Conservation (phyloP, 2,329 filamentous ascomycete genomes). For the Fusarium sp. region DNA sequence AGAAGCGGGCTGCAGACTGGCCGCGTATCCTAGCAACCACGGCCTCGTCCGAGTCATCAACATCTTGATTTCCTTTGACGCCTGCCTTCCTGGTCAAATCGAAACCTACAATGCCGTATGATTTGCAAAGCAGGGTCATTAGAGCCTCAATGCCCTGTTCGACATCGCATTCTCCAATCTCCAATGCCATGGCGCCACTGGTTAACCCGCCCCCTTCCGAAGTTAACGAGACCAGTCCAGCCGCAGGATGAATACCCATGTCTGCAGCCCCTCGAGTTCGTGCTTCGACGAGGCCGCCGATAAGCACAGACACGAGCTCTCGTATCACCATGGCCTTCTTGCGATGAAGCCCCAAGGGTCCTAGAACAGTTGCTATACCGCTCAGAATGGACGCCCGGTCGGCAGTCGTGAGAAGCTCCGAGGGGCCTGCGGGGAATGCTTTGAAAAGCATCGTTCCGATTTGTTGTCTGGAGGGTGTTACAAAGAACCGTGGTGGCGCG, state of each 20-base stretch:
- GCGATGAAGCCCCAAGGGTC: conserved; percentile 78
- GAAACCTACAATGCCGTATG: conserved; percentile 69
- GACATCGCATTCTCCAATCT: conserved; percentile 70
- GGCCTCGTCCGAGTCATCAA: conserved; percentile 60
- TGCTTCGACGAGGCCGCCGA: conserved; percentile 87
- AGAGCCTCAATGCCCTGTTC: conserved; percentile 73
- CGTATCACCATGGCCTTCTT: conserved; percentile 92
- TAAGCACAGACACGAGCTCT: conserved; percentile 83
- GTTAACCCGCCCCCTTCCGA: conserved; percentile 58
- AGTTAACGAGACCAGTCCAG: conserved; percentile 79
- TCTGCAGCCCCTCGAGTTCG: conserved; percentile 94
- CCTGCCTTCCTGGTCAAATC: conserved; percentile 48
- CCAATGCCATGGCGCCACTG: conserved; percentile 64
- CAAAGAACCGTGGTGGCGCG: conserved; percentile 64
- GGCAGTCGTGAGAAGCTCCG: conserved; percentile 73
- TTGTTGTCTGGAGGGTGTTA: conserved; percentile 66
- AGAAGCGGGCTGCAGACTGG: conserved; percentile 68
- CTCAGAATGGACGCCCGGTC: conserved; percentile 83
- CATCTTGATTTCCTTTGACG: conserved; percentile 33
- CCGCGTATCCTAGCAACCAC: conserved; percentile 66
- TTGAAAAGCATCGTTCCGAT: conserved; percentile 73
- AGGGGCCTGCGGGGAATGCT: conserved; percentile 73
- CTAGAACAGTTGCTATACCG: conserved; percentile 87
- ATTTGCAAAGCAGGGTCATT: conserved; percentile 67
- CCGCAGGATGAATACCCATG: conserved; percentile 92